Percentiles rank a stretch among this genome's conserved stretches.
Conservation (phyloP, 2,329 filamentous ascomycete genomes). For the Septoria linicola region DNA sequence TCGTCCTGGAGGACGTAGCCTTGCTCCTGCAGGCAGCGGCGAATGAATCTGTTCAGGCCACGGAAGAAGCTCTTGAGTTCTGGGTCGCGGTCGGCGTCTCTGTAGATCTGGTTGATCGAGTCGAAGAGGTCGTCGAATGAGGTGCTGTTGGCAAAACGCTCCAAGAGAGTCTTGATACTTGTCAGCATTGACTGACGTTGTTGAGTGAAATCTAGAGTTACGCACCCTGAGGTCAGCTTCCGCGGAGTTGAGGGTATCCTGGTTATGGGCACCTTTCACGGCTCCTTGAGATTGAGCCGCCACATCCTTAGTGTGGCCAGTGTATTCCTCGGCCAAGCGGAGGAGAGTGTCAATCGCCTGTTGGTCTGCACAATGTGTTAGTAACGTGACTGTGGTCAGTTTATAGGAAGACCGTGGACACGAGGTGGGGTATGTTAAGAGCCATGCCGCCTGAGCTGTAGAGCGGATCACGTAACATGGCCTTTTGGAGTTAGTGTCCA, state of each 20-base stretch:
- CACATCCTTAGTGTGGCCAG: conserved; percentile 66
- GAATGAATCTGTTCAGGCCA: conserved; percentile 71
- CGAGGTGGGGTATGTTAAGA: not conserved
- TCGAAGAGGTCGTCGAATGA: conserved; percentile 83
- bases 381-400: conserved; percentile 16
- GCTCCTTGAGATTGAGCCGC: conserved; percentile 64
- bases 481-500: not conserved
- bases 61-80: conserved; percentile 91
- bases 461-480: not conserved
- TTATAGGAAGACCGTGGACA: not conserved
- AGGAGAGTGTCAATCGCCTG: conserved; percentile 87
- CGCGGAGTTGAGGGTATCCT: conserved; percentile 64
- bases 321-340: conserved; percentile 79
- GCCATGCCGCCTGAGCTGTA: not conserved
- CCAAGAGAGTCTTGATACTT: conserved; percentile 70
- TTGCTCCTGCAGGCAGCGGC: conserved; percentile 80
- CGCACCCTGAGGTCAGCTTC: conserved; percentile 75
- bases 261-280: conserved; percentile 68
- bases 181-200: conserved; percentile 51
- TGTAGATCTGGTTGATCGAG: conserved; percentile 80
- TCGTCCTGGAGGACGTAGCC: conserved; percentile 84
- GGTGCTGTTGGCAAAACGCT: conserved; percentile 93
- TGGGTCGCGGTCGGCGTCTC: conserved; percentile 78
- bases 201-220: conserved; percentile 42
- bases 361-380: conserved; percentile 57